These are phyloP conservation scores for Luffa acutangula DNA, from an alignment of 306 rosid species.

Conservation along the genomic window DNA sequence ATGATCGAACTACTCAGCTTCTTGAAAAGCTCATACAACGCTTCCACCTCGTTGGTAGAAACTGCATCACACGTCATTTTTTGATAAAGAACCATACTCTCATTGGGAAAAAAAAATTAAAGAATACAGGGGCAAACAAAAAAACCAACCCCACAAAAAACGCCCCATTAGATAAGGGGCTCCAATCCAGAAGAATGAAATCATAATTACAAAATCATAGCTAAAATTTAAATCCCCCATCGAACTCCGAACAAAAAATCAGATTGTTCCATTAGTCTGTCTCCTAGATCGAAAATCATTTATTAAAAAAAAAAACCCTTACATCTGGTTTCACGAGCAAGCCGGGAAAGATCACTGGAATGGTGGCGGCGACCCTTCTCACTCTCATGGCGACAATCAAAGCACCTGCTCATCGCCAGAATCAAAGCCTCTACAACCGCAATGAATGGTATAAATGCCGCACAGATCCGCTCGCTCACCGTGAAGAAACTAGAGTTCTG, in stretches of 20 bases:
- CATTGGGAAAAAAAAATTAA: too few relatives aligned
- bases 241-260: not conserved
- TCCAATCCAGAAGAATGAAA: too few relatives aligned
- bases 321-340: conserved; percentile 60
- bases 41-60: conserved; percentile 59
- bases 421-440: conserved; percentile 32
- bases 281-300: not conserved
- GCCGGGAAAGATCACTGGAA: conserved; percentile 19
- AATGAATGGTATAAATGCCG: conserved; percentile 35
- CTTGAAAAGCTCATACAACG: conserved; percentile 61
- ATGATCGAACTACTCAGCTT: conserved; percentile 60
- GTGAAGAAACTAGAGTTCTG: conserved; percentile 38
- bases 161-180: too few relatives aligned
- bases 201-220: not conserved
- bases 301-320: not conserved
- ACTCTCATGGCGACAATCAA: conserved; percentile 8
- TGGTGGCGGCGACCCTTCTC: conserved; percentile 8
- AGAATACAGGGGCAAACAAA: too few relatives aligned
- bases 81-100: too few relatives aligned
- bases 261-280: not conserved
- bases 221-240: not conserved
- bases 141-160: too few relatives aligned
- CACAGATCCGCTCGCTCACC: conserved; percentile 33
- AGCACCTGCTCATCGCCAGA: conserved; percentile 37
- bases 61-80: conserved; percentile 54